Percentiles rank a stretch among this genome's conserved stretches.
phyloP scores from a whole-genome alignment of 176 grass and related monocot genomes.

The Pontederia crassipes region DNA sequence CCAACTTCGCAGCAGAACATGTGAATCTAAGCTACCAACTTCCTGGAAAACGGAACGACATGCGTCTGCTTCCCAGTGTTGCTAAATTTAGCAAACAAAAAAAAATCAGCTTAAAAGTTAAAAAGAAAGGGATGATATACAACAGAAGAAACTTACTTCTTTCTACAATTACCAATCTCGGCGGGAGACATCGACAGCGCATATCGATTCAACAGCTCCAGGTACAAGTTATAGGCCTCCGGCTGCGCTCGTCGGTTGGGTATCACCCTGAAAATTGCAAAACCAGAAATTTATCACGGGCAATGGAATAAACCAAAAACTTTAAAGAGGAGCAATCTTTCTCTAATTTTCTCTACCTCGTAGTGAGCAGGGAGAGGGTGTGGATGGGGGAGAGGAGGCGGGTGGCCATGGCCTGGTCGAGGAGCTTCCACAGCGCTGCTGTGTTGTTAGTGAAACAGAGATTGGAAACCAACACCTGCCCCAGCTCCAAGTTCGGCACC shows the following conservation, averaged over 20 bases:
- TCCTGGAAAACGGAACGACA: too few relatives aligned
- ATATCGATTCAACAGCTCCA: constrained; percentile 4
- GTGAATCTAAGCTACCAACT: too few relatives aligned
- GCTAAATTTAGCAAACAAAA: too few relatives aligned
- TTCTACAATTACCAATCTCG: neutral
- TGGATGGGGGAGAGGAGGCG: neutral
- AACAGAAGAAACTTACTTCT: neutral
- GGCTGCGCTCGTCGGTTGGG: neutral
- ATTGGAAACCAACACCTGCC: neutral
- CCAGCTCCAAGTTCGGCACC: neutral
- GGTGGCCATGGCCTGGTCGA: neutral
- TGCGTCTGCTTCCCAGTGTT: too few relatives aligned
- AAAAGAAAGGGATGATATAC: too few relatives aligned
- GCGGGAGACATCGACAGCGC: neutral
- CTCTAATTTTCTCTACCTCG: too few relatives aligned
- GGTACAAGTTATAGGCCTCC: constrained; percentile 1
- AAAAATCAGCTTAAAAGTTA: too few relatives aligned
- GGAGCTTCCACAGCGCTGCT: neutral
- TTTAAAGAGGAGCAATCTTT: too few relatives aligned
- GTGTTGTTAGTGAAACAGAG: neutral
- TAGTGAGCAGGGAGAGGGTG: neutral
- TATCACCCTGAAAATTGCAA: neutral
- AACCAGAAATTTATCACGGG: neutral
- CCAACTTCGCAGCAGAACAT: too few relatives aligned
- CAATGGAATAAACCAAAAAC: too few relatives aligned